Conservation (phyloP, 192 early-diverging fungal species). For the Spizellomyces sp. region DNA sequence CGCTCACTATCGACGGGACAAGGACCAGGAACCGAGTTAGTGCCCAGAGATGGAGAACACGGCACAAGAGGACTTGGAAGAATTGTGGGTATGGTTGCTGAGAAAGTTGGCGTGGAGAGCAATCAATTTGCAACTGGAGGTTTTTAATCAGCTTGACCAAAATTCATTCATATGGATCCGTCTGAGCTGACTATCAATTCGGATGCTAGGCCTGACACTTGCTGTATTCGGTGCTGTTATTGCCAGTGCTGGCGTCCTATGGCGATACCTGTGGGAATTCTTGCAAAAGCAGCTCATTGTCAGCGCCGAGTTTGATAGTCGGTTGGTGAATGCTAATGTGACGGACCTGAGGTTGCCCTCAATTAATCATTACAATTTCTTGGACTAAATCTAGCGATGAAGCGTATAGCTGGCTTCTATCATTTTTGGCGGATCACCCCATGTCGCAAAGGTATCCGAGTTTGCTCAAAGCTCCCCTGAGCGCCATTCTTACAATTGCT, state of each 20-base stretch:
- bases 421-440: slow-evolving; percentile 33
- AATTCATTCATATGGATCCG: not conserved
- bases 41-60: too few relatives aligned
- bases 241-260: slow-evolving; percentile 1
- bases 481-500: not conserved
- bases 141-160: not conserved
- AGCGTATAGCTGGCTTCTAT: slow-evolving; percentile 28
- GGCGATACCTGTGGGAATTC: not conserved
- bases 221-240: slow-evolving; percentile 14
- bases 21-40: too few relatives aligned
- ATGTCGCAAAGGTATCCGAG: slow-evolving; percentile 18
- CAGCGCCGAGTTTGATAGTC: slow-evolving; percentile 18
- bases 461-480: not conserved
- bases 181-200: not conserved
- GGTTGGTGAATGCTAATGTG: not conserved
- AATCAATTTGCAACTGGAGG: slow-evolving; percentile 20
- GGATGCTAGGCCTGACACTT: slow-evolving; percentile 8
- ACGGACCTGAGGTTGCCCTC: not conserved
- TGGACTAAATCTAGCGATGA: slow-evolving; percentile 16
- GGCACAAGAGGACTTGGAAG: not conserved
- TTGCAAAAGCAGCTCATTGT: slow-evolving; percentile 6
- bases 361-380: not conserved
- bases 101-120: slow-evolving; percentile 7
- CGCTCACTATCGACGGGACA: too few relatives aligned
- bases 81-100: slow-evolving; percentile 1